Percentiles rank a stretch among this genome's conserved stretches.
phyloP scores from a whole-genome alignment of 1,284 basidiomycete species.

The Ustilago trichophora region DNA sequence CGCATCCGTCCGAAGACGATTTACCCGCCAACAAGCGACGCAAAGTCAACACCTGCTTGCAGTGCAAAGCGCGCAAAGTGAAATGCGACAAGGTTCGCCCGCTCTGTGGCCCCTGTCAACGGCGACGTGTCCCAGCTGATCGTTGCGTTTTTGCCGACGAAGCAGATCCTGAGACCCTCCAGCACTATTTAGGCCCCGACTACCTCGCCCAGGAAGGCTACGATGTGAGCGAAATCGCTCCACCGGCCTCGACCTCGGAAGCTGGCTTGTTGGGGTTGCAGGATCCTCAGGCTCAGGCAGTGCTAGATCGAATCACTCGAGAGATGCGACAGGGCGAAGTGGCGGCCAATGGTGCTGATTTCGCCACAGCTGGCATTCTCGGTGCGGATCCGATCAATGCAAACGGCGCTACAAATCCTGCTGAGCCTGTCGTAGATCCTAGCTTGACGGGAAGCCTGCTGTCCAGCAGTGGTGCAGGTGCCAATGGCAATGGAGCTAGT shows the following conservation, averaged over 20 bases:
- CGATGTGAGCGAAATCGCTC: conserved; percentile 16
- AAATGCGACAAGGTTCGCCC: conserved; percentile 62
- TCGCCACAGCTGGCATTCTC: too few relatives aligned
- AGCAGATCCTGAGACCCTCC: conserved; percentile 41
- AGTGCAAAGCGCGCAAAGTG: conserved; percentile 60
- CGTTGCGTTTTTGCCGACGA: conserved; percentile 58
- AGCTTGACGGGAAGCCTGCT: conserved; percentile 8
- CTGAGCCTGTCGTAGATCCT: too few relatives aligned
- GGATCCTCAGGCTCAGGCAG: conserved; percentile 45
- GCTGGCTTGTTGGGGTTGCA: conserved; percentile 36
- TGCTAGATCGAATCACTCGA: conserved; percentile 54
- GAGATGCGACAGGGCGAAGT: conserved; percentile 40
- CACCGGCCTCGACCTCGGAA: not conserved
- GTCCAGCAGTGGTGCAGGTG: not conserved
- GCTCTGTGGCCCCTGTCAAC: conserved; percentile 60
- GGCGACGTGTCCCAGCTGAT: conserved; percentile 54
- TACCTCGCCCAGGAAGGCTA: conserved; percentile 37
- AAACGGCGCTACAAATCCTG: too few relatives aligned
- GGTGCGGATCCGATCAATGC: too few relatives aligned
- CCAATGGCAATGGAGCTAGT: conserved; percentile 1
- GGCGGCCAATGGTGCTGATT: conserved; percentile 5
- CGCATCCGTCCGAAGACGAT: conserved; percentile 38
- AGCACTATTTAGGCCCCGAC: conserved; percentile 41
- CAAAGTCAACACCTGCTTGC: conserved; percentile 63
- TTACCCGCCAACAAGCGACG: conserved; percentile 47